Conservation (phyloP, 2,329 filamentous ascomycete species). For the Helotiales sp. region DNA sequence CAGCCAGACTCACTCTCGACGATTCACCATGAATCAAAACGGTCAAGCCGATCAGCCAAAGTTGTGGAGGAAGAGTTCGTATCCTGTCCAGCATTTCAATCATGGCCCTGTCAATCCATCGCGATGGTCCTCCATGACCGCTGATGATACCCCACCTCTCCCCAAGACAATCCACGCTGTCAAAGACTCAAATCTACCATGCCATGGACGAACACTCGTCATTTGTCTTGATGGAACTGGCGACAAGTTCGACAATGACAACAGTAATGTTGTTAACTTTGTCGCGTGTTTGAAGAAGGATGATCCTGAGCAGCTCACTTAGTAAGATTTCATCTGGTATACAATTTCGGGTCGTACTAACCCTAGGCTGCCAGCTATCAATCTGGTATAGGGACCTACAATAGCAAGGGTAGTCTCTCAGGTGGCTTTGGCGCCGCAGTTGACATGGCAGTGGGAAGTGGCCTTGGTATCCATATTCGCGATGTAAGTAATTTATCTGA, state of each 20-base stretch:
- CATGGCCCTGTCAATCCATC: neutral
- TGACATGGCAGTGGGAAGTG: constrained; percentile 45
- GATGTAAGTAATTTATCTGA: too few relatives aligned
- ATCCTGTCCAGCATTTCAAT: constrained; percentile 20
- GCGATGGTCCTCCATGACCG: neutral
- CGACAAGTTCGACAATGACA: constrained; percentile 43
- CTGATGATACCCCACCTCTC: neutral
- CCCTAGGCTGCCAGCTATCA: constrained; percentile 46
- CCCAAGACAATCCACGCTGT: constrained; percentile 8
- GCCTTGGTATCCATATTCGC: constrained; percentile 42
- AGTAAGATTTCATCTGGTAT: too few relatives aligned
- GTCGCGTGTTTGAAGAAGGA: constrained; percentile 45
- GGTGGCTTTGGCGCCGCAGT: constrained; percentile 41
- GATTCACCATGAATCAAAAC: neutral
- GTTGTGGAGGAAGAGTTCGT: constrained; percentile 19
- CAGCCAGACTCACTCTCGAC: too few relatives aligned
- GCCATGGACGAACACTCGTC: constrained; percentile 21
- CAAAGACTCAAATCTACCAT: neutral
- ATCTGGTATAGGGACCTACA: constrained; percentile 47
- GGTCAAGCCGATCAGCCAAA: neutral
- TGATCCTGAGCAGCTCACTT: constrained; percentile 26
- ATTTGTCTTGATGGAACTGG: constrained; percentile 46
- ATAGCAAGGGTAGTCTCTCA: constrained; percentile 38
- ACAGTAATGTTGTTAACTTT: constrained; percentile 46
- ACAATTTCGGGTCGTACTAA: too few relatives aligned